phyloP scores from a whole-genome alignment of 2,329 filamentous ascomycete genomes.

The Westerdykella ornata region DNA sequence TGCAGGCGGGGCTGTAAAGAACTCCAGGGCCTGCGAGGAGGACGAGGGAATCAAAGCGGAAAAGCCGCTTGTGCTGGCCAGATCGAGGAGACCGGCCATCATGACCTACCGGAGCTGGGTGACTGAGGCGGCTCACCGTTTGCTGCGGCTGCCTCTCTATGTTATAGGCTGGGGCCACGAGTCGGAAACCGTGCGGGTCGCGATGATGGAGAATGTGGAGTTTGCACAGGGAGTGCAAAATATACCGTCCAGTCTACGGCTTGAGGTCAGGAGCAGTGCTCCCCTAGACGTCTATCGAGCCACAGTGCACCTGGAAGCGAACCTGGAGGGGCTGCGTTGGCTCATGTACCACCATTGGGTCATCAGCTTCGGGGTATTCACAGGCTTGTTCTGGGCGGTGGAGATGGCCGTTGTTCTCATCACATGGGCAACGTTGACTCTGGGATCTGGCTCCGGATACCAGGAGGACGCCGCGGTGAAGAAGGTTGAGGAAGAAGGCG shows the following conservation, averaged over 20 bases:
- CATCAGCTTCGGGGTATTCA: slow-evolving; percentile 61
- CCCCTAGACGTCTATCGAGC: slow-evolving; percentile 71
- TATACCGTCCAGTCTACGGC: slow-evolving; percentile 48
- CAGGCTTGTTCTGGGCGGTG: slow-evolving; percentile 65
- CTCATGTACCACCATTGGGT: slow-evolving; percentile 81
- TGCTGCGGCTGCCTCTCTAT: slow-evolving; percentile 55
- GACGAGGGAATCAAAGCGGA: slow-evolving; percentile 19
- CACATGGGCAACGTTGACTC: slow-evolving; percentile 56
- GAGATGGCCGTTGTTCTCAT: slow-evolving; percentile 62
- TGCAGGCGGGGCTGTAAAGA: slow-evolving; percentile 10
- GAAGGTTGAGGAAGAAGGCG: slow-evolving; percentile 14
- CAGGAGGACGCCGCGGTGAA: slow-evolving; percentile 4
- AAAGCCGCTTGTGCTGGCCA: slow-evolving; percentile 29
- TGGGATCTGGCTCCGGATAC: slow-evolving; percentile 29
- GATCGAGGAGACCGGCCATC: slow-evolving; percentile 66
- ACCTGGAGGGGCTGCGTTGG: slow-evolving; percentile 63
- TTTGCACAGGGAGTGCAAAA: slow-evolving; percentile 54
- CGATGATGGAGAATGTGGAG: slow-evolving; percentile 65
- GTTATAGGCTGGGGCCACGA: slow-evolving; percentile 60
- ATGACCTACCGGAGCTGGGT: slow-evolving; percentile 65
- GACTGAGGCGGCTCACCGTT: slow-evolving; percentile 22
- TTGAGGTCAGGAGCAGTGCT: slow-evolving; percentile 64
- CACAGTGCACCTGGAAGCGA: slow-evolving; percentile 62
- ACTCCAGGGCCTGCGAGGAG: slow-evolving; percentile 26
- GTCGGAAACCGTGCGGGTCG: slow-evolving; percentile 56